Percentiles rank a stretch among this genome's conserved stretches.
Conservation (phyloP, 768 basidiomycete species). For the Xerocomus brunneocitrinus region DNA sequence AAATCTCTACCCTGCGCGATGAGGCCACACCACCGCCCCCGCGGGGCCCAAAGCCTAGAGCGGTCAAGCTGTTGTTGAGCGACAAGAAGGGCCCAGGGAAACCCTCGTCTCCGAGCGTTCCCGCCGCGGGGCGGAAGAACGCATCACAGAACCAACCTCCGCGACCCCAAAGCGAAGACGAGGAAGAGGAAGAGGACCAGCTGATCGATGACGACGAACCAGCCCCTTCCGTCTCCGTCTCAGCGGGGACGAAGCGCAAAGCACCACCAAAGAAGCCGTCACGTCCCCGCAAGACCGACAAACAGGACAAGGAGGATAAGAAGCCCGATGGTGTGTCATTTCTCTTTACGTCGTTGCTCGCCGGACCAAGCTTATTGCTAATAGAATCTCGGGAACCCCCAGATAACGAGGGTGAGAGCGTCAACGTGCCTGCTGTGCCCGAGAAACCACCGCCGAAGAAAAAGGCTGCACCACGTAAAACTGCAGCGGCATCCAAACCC, state of each 20-base stretch:
- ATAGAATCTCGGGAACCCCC: constrained; percentile 29
- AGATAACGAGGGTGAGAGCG: constrained; percentile 18
- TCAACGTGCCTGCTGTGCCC: constrained; percentile 14
- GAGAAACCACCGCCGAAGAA: constrained; percentile 46
- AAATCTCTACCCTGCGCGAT: constrained; percentile 73
- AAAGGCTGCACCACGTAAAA: constrained; percentile 42
- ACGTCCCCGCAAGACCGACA: constrained; percentile 52
- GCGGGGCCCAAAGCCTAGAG: constrained; percentile 36
- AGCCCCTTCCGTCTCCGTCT: constrained; percentile 25
- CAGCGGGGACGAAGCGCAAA: constrained; percentile 48
- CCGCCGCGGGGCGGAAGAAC: constrained; percentile 18
- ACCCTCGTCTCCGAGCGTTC: constrained; percentile 30
- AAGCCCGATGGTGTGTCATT: constrained; percentile 40
- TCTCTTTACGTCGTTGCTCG: constrained; percentile 18
- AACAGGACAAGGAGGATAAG: constrained; percentile 42
- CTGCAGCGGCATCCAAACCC: constrained; percentile 35
- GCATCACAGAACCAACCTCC: constrained; percentile 14
- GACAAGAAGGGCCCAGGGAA: constrained; percentile 39
- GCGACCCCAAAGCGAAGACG: constrained; percentile 37
- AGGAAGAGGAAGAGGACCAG: constrained; percentile 73
- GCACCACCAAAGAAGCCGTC: constrained; percentile 43
- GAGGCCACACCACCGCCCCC: constrained; percentile 66
- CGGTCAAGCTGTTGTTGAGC: constrained; percentile 47
- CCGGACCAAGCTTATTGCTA: constrained; percentile 9
- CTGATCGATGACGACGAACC: constrained; percentile 65